These are phyloP conservation scores for Phytophthora cryptogea DNA, from an alignment of 352 stramenopile species.

Conservation along the genomic window DNA sequence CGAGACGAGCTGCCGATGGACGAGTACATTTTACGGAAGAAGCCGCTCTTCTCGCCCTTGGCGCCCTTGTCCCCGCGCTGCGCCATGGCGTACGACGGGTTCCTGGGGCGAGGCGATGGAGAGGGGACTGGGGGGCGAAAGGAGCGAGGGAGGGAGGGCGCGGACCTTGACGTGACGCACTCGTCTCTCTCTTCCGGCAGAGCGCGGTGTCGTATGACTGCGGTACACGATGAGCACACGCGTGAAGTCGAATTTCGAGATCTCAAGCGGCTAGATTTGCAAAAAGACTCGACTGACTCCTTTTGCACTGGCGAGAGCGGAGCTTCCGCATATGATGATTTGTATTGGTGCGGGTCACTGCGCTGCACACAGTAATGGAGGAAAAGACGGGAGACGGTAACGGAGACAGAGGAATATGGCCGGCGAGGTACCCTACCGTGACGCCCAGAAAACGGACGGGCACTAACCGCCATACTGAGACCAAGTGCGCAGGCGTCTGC, in stretches of 20 bases:
- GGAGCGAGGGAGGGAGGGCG: slow-evolving; percentile 1
- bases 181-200: slow-evolving; percentile 21
- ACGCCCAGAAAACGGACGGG: slow-evolving; percentile 16
- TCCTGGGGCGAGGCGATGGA: slow-evolving; percentile 3
- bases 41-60: slow-evolving; percentile 52
- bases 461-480: slow-evolving; percentile 26
- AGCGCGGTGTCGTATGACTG: slow-evolving; percentile 34
- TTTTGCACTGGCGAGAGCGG: background rate
- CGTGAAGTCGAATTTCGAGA: slow-evolving; percentile 23
- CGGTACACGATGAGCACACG: slow-evolving; percentile 13
- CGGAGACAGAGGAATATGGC: slow-evolving; percentile 8
- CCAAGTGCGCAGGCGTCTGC: slow-evolving; percentile 7
- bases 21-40: slow-evolving; percentile 69
- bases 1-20: slow-evolving; percentile 59
- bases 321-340: slow-evolving; percentile 11
- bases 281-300: slow-evolving; percentile 36
- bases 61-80: slow-evolving; percentile 42
- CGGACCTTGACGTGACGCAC: slow-evolving; percentile 17
- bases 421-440: slow-evolving; percentile 10
- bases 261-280: slow-evolving; percentile 10
- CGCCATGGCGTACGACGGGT: slow-evolving; percentile 31
- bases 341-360: background rate
- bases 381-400: background rate
- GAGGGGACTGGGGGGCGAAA: slow-evolving; percentile 4
- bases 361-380: background rate